Evolutionary conservation across 139 green algal genomes (phyloP), one percentile per base, ranked within the genome.

Genomic region (Coelastrella sp.): DNA sequence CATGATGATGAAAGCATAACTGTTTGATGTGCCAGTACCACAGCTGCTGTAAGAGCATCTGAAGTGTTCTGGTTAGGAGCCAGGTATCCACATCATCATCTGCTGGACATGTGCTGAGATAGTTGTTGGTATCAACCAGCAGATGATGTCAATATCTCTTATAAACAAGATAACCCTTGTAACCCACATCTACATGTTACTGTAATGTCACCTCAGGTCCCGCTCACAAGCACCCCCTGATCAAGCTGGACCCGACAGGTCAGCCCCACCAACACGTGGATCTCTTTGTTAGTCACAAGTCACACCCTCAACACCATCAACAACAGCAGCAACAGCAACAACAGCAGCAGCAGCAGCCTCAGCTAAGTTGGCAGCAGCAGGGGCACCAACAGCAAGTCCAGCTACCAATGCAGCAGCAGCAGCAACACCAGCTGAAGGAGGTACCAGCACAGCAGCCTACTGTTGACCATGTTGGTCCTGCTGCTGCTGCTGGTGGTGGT

Each of bases 221-320:
- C 0, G 59, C 24, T n/a, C 57, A 83, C 15, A 76, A 72, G 49
- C 70, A 89, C 20, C 70, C 11, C 22, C 56, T 84, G 11, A 72
- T 83, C 57, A 58, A 73, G 27, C 5, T 89, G 4, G 85, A 89
- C 58, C 57, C 85, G 8, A 8, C 70, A 17, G 85, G 85, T 4
- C 58, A 83, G n/a, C 17, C 72, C 22, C 85, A 89, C 49, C 85
- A 89, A 24, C 85, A 89, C 49, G 57, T 83, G 56, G 70, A 83
- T n/a, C 27, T 82, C 20, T 49, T 49, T 49, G 57, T 35, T 6
- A 82, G 85, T 17, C 58, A 24, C 6, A 57, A 83, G 8, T 22
- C 72, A 75, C 63, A 70, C 25, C 78, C 12, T 17, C 22, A 81
- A 10, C 22, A 22, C 20, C 59, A 81, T 4, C 22, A 20, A 20